Percentiles rank a stretch among this genome's conserved stretches.
phyloP scores from a whole-genome alignment of 305 asterid genomes.

The Withania somnifera region DNA sequence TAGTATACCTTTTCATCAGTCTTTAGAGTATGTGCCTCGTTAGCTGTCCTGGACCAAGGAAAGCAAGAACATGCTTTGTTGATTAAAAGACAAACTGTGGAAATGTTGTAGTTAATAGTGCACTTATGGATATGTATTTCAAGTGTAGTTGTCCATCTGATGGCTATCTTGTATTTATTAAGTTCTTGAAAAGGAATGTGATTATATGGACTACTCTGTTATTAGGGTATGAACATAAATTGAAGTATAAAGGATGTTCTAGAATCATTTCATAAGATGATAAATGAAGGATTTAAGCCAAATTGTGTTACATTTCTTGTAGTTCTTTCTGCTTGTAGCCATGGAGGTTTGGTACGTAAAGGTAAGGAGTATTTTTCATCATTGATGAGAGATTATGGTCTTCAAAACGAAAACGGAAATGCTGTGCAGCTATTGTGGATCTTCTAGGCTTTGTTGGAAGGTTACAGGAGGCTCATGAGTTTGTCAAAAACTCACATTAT shows the following conservation, averaged over 20 bases:
- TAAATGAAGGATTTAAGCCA: constrained; percentile 67
- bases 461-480: constrained; percentile 59
- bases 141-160: constrained; percentile 77
- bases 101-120: constrained; percentile 66
- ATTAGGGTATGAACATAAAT: constrained; percentile 75
- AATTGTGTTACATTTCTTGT: constrained; percentile 80
- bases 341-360: constrained; percentile 65
- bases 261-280: constrained; percentile 55
- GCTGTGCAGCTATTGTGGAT: constrained; percentile 77
- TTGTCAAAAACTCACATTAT: constrained; percentile 43
- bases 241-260: constrained; percentile 61
- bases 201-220: constrained; percentile 77
- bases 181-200: constrained; percentile 52
- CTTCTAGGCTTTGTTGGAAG: constrained; percentile 81
- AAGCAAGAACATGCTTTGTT: constrained; percentile 62
- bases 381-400: constrained; percentile 57
- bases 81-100: constrained; percentile 49
- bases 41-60: constrained; percentile 75
- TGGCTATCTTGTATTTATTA: constrained; percentile 51
- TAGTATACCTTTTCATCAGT: constrained; percentile 79
- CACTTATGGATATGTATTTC: constrained; percentile 92
- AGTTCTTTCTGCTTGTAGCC: constrained; percentile 83
- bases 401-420: constrained; percentile 64
- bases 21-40: constrained; percentile 83
- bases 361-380: constrained; percentile 63